These are phyloP conservation scores for Hypholoma fasciculare DNA, from an alignment of 768 basidiomycete species.

Conservation along the genomic window DNA sequence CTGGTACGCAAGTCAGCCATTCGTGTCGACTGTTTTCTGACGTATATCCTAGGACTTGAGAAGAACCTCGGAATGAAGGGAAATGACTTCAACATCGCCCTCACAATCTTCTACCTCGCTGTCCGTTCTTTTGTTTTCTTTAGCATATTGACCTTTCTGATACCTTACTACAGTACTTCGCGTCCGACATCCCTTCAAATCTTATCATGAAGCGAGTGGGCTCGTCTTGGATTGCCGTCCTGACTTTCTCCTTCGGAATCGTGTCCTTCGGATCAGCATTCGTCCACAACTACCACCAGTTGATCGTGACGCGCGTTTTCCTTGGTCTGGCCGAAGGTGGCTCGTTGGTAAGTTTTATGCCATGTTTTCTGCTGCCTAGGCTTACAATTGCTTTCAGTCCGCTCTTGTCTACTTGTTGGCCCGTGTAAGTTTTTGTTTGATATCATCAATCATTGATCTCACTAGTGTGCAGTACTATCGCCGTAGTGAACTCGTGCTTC, in stretches of 20 bases:
- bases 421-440: slow-evolving; percentile 24
- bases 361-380: neutral
- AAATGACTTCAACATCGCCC: slow-evolving; percentile 39
- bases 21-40: neutral
- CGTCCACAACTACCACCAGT: slow-evolving; percentile 29
- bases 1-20: slow-evolving; percentile 7
- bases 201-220: slow-evolving; percentile 41
- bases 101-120: slow-evolving; percentile 42
- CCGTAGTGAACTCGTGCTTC: slow-evolving; percentile 31
- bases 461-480: slow-evolving; percentile 29
- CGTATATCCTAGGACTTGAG: slow-evolving; percentile 28
- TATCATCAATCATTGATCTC: no score
- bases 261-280: slow-evolving; percentile 40
- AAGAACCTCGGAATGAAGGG: slow-evolving; percentile 41
- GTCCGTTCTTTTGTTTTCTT: slow-evolving; percentile 17
- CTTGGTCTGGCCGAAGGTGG: slow-evolving; percentile 44
- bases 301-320: slow-evolving; percentile 38
- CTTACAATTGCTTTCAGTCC: slow-evolving; percentile 22
- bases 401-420: slow-evolving; percentile 40
- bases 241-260: slow-evolving; percentile 37
- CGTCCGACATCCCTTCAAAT: slow-evolving; percentile 42
- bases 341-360: slow-evolving; percentile 31
- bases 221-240: slow-evolving; percentile 35
- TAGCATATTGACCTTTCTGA: neutral
- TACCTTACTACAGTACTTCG: slow-evolving; percentile 28